Evolutionary conservation across 768 basidiomycete genomes (phyloP).

Genomic region (Asterophora parasitica): DNA sequence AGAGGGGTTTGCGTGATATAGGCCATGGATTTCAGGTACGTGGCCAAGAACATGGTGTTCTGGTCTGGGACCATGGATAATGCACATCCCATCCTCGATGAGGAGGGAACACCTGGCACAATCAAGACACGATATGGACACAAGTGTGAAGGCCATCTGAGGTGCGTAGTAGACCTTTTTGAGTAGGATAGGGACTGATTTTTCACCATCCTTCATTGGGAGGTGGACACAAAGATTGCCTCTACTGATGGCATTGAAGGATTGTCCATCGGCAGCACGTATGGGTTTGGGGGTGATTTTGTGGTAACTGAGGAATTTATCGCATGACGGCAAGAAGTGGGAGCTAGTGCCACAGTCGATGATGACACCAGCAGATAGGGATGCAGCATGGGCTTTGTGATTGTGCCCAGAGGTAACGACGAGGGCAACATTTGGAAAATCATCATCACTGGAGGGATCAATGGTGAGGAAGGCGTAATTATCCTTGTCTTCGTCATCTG

Average conservation of each 20-base stretch:
- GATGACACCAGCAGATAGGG: too few relatives aligned
- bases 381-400: too few relatives aligned
- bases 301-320: constrained; percentile 5
- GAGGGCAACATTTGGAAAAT: neutral
- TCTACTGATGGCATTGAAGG: constrained; percentile 21
- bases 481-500: neutral
- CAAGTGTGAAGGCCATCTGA: too few relatives aligned
- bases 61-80: too few relatives aligned
- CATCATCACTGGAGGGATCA: neutral
- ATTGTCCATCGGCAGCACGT: constrained; percentile 9
- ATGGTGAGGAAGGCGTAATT: neutral
- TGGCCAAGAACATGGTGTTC: too few relatives aligned
- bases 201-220: constrained; percentile 19
- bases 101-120: constrained; percentile 12
- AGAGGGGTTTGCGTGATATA: constrained; percentile 19
- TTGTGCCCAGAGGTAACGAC: constrained; percentile 2
- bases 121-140: constrained; percentile 21
- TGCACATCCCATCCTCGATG: too few relatives aligned
- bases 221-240: constrained; percentile 24
- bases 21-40: constrained; percentile 20
- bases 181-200: constrained; percentile 23
- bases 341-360: too few relatives aligned
- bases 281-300: constrained; percentile 4
- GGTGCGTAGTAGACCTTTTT: too few relatives aligned
- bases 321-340: constrained; percentile 2